Base-by-base conservation (phyloP, 768 basidiomycete species). In the Phylloporus arenicola region DNA sequence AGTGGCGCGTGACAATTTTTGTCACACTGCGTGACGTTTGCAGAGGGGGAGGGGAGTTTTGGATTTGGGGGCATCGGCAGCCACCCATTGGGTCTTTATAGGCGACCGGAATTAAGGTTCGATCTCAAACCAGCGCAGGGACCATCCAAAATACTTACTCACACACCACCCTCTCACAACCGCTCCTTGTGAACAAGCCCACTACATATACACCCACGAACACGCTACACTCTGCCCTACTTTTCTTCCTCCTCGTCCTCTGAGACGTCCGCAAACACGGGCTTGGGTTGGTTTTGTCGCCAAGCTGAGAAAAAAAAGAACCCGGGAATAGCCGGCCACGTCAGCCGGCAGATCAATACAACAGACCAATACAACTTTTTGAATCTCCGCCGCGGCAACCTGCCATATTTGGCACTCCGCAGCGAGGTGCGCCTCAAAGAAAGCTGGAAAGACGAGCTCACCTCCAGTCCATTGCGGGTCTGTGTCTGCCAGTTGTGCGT, bases 381-480 rank as follows among this genome's bases (percentile, higher is more conserved):
- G n/a, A 29, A 56, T 56, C 66, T 61, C 66, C 68, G 67, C 55
- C 17, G 25, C 62, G 62, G 67, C 53, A 66, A 52, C 54, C 48
- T 55, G 57, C 60, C 56, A 31, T n/a, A 49, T 49, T 64, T 58
- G 56, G 55, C 19, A 58, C 57, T 60, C 67, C 67, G 65, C 67
- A 67, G 56, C 65, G 47, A 44, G 50, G 54, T 40, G 39, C 51
- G 42, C 48, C 56, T 38, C 57, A 31, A 52, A 51, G 42, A 33
- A 52, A 48, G 24, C 31, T 35, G 45, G 31, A 59, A 47, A 53
- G 45, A 54, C 51, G 35, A 45, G 75, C 87, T 73, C 65, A 92
- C 92, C 92, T 73, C 68, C 70, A 41, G 92, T 90, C 86, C 87
- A 92, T 61, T 82, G 79, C 46, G 88, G 91, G 65, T 95, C 86